Conservation (phyloP, 1,139 yeast species). For the Yamadazyma diospyri region DNA sequence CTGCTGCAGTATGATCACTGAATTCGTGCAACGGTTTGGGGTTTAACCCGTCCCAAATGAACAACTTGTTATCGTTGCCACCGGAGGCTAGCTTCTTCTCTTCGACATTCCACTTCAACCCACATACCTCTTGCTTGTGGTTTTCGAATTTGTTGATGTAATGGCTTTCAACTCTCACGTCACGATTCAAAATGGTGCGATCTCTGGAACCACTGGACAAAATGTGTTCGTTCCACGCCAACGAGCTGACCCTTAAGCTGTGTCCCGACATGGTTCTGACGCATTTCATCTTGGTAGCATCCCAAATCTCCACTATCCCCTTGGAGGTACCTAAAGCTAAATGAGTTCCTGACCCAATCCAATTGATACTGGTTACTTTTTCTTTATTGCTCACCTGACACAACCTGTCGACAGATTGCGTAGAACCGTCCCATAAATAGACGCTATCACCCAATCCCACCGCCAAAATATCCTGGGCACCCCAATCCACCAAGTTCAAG, state of each 20-base stretch:
- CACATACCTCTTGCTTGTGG: slow-evolving; percentile 95
- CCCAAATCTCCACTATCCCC: slow-evolving; percentile 94
- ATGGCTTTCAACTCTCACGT: slow-evolving; percentile 85
- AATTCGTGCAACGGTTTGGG: slow-evolving; percentile 70
- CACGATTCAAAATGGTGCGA: slow-evolving; percentile 79
- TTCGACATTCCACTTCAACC: slow-evolving; percentile 88
- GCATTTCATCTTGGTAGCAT: slow-evolving; percentile 79
- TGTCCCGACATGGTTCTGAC: slow-evolving; percentile 94
- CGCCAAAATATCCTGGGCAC: slow-evolving; percentile 80
- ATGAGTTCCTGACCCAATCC: slow-evolving; percentile 96
- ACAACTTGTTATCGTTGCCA: slow-evolving; percentile 84
- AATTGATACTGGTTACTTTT: slow-evolving; percentile 74
- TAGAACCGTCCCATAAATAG: slow-evolving; percentile 85
- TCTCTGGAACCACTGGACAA: slow-evolving; percentile 88
- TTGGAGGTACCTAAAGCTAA: slow-evolving; percentile 85
- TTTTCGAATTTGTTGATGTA: slow-evolving; percentile 65
- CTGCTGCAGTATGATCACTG: slow-evolving; percentile 89
- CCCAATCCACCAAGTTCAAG: slow-evolving; percentile 93
- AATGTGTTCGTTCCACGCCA: slow-evolving; percentile 94
- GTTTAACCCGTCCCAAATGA: slow-evolving; percentile 83
- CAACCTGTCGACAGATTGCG: slow-evolving; percentile 79
- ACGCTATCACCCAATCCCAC: slow-evolving; percentile 90
- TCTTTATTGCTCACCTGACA: slow-evolving; percentile 67
- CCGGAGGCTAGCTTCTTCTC: slow-evolving; percentile 89
- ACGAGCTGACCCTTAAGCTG: slow-evolving; percentile 73